These are phyloP conservation scores for Lactarius psammicola DNA, from an alignment of 768 basidiomycete species.

Conservation along the genomic window DNA sequence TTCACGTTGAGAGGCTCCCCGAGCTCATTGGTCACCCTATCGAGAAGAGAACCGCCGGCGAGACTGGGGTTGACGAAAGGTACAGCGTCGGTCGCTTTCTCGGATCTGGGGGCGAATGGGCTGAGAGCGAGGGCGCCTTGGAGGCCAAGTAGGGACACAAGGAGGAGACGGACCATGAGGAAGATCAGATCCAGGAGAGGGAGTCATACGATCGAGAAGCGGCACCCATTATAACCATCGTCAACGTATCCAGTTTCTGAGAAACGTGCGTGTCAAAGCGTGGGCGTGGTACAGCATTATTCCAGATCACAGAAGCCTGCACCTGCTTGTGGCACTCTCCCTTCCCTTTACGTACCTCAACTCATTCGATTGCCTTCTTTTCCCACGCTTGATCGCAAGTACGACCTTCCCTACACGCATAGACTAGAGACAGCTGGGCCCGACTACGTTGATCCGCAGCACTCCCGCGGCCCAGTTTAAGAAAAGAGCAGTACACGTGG, in stretches of 20 bases:
- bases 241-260: not conserved
- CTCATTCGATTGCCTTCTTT: not conserved
- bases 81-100: not conserved
- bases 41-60: constrained; percentile 10
- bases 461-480: not conserved
- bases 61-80: not conserved
- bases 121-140: constrained; percentile 6
- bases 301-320: not conserved
- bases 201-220: not conserved
- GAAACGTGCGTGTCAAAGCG: constrained; percentile 1
- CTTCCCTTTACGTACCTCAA: not conserved
- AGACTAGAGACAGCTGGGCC: not conserved
- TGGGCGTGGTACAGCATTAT: not conserved
- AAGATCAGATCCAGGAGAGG: not conserved
- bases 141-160: constrained; percentile 8
- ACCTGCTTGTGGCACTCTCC: not conserved
- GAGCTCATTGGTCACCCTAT: not conserved
- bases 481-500: not conserved
- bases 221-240: not conserved
- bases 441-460: not conserved
- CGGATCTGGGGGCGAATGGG: not conserved
- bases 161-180: constrained; percentile 11
- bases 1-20: constrained; percentile 29
- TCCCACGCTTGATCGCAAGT: not conserved
- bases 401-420: not conserved